phyloP scores from a whole-genome alignment of 805 yeast genomes.

The Ogataea dorogensis region DNA sequence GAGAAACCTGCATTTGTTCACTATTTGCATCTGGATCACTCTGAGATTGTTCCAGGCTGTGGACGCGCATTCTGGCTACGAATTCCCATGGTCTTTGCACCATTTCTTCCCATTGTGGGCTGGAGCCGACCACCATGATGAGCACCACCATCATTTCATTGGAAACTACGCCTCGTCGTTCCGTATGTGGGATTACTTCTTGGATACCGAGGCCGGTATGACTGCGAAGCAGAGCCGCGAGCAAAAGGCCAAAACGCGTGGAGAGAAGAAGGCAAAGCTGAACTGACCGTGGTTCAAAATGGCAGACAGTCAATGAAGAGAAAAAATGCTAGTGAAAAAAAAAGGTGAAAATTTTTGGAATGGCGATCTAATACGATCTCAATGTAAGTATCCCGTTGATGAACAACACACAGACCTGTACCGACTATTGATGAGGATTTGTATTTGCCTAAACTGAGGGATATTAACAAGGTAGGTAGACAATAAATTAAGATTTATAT shows the following conservation, averaged over 20 bases:
- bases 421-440: slow-evolving; percentile 9
- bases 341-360: slow-evolving; percentile 1
- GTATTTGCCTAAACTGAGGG: slow-evolving; percentile 14
- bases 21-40: slow-evolving; percentile 86
- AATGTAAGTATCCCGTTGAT: slow-evolving; percentile 12
- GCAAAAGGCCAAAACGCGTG: slow-evolving; percentile 53
- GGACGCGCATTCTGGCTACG: slow-evolving; percentile 97
- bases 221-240: slow-evolving; percentile 77
- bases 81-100: slow-evolving; percentile 94
- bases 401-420: slow-evolving; percentile 14
- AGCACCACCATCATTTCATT: slow-evolving; percentile 93
- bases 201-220: slow-evolving; percentile 89
- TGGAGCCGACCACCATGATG: slow-evolving; percentile 97
- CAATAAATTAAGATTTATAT: not conserved
- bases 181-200: slow-evolving; percentile 91
- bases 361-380: too few species aligned
- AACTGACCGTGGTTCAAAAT: slow-evolving; percentile 2
- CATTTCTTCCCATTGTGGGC: slow-evolving; percentile 96
- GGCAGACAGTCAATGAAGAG: slow-evolving; percentile 1
- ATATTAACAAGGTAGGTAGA: slow-evolving; percentile 6
- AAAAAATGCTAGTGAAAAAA: slow-evolving; percentile 2
- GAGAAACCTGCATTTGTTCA: slow-evolving; percentile 77
- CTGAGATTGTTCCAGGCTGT: slow-evolving; percentile 93
- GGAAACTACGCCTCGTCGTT: slow-evolving; percentile 94
- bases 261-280: slow-evolving; percentile 41